Evolutionary conservation across 345 rosid genomes (phyloP).

Genomic region (Euphorbia tirucalli): DNA sequence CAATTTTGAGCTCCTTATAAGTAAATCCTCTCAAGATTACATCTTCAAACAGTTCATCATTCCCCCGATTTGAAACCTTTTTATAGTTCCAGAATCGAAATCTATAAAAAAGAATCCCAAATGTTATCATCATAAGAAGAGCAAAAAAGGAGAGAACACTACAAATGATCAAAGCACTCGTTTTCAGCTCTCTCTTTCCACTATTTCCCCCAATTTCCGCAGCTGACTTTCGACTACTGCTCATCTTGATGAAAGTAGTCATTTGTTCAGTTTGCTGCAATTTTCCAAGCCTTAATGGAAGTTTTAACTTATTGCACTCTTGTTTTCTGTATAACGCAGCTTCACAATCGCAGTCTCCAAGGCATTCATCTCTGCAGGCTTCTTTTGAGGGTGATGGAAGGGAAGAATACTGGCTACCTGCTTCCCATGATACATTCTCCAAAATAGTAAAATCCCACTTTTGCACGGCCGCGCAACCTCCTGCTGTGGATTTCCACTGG

Average conservation of each 20-base stretch:
- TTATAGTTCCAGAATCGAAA: constrained; percentile 10
- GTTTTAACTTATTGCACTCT: background rate
- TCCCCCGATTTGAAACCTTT: background rate
- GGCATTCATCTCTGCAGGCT: constrained; percentile 1
- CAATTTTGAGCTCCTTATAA: constrained; percentile 15
- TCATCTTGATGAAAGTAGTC: background rate
- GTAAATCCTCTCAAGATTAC: constrained; percentile 22
- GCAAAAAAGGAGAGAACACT: constrained; percentile 9
- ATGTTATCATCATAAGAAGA: constrained; percentile 9
- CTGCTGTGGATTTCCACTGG: background rate
- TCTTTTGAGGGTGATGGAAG: background rate
- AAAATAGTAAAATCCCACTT: background rate
- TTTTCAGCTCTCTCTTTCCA: no score
- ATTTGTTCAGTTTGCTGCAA: background rate
- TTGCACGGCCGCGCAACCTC: background rate
- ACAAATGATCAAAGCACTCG: background rate
- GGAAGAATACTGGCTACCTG: background rate
- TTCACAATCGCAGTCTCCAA: constrained; percentile 12
- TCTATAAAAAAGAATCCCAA: constrained; percentile 17
- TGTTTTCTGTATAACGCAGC: background rate
- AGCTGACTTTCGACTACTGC: background rate
- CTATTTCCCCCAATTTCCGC: background rate
- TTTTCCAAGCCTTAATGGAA: constrained; percentile 8
- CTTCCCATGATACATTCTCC: constrained; percentile 1
- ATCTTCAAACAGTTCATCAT: constrained; percentile 12